Conservation (phyloP, 2,329 filamentous ascomycete genomes). For the Fusarium nanum region DNA sequence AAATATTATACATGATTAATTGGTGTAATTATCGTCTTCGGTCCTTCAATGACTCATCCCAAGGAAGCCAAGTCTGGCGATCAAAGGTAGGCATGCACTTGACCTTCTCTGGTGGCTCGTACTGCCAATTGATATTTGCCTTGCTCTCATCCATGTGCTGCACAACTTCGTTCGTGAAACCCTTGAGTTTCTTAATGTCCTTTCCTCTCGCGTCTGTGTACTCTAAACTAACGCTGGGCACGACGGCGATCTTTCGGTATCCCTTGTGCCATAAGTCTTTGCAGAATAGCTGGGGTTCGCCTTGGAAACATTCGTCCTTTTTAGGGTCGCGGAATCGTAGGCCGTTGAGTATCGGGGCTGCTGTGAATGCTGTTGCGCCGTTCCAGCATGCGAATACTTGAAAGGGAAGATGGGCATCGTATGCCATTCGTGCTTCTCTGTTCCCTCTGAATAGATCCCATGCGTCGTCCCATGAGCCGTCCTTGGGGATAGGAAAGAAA, state of each 20-base stretch:
- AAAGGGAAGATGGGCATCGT: conserved; percentile 57
- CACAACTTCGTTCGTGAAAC: conserved; percentile 57
- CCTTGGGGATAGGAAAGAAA: conserved; percentile 66
- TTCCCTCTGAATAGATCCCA: conserved; percentile 67
- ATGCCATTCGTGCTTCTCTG: conserved; percentile 50
- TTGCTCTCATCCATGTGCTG: conserved; percentile 44
- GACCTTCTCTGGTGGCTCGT: conserved; percentile 58
- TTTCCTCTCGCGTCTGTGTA: conserved; percentile 60
- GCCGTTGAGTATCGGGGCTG: conserved; percentile 58
- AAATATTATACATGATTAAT: conserved; percentile 1
- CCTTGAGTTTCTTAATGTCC: conserved; percentile 63
- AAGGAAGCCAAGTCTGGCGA: conserved; percentile 56
- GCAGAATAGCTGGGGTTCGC: conserved; percentile 66
- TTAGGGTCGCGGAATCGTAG: conserved; percentile 58
- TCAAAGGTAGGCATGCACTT: conserved; percentile 60
- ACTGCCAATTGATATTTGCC: conserved; percentile 57
- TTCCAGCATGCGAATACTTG: conserved; percentile 73
- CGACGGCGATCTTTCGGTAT: conserved; percentile 64
- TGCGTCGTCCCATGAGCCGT: conserved; percentile 62
- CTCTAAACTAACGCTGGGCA: conserved; percentile 66
- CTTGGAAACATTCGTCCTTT: conserved; percentile 61
- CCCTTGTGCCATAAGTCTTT: conserved; percentile 67
- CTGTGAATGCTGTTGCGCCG: conserved; percentile 63
- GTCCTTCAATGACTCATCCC: conserved; percentile 45
- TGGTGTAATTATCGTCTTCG: neutral